These are phyloP conservation scores for Vaccinium macrocarpon DNA, from an alignment of 148 eudicot species.

Conservation along the genomic window DNA sequence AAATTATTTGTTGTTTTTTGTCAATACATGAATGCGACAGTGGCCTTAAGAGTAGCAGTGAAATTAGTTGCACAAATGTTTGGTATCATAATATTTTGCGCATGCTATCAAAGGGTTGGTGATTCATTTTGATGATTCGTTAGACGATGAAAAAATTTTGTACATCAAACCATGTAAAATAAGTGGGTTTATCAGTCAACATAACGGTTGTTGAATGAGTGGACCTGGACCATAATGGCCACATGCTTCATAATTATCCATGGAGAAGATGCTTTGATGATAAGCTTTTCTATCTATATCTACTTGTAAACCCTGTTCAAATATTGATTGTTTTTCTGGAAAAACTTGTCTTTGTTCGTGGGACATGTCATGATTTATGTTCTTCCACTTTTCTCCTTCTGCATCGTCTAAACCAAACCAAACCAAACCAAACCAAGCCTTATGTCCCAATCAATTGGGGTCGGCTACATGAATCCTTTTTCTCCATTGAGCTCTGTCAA, in stretches of 20 bases:
- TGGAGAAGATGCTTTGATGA: background rate
- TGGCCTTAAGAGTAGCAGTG: background rate
- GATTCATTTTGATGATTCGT: background rate
- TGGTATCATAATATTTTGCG: background rate
- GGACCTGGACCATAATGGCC: background rate
- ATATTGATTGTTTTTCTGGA: background rate
- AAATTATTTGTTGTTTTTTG: background rate
- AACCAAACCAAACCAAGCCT: too few species aligned
- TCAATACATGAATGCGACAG: background rate
- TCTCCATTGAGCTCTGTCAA: too few species aligned
- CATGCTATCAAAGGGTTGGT: background rate
- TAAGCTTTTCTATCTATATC: background rate
- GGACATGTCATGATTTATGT: background rate
- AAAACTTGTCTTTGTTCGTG: background rate
- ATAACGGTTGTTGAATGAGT: background rate
- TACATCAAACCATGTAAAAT: background rate
- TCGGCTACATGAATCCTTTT: too few species aligned
- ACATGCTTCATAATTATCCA: background rate
- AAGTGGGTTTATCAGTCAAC: background rate
- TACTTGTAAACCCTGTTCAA: background rate
- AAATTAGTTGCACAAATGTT: background rate
- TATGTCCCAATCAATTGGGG: too few species aligned
- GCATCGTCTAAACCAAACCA: too few species aligned
- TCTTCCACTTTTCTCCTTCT: background rate
- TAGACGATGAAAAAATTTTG: background rate